A percentile compares a stretch with the other conserved stretches of the same genome.
These are phyloP conservation scores for Hordeum vulgare DNA, from an alignment of 176 grass and related monocot genomes.

Conservation along the genomic window MorexV3_pseudomolecules_assembly NC_058524.1:11713636-11714135, in stretches of 20 bases:
- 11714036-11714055: slow-evolving; percentile 36
- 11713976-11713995: not conserved
- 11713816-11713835: too few relatives aligned
- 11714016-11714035: not conserved
- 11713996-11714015: not conserved
- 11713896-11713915: not conserved
- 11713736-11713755: not conserved
- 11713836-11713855: too few relatives aligned
- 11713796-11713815: too few relatives aligned
- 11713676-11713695: not conserved
- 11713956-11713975: not conserved
- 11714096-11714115: slow-evolving; percentile 20
- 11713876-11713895: too few relatives aligned
- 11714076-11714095: slow-evolving; percentile 62
- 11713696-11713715: not conserved
- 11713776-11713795: too few relatives aligned
- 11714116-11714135: slow-evolving; percentile 54
- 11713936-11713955: too few relatives aligned
- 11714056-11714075: slow-evolving; percentile 46
- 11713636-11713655: not conserved
- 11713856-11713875: too few relatives aligned
- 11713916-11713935: not conserved
- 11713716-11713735: not conserved
- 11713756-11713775: not conserved
- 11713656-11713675: not conserved